Percentiles rank a stretch among this genome's conserved stretches.
phyloP scores from a whole-genome alignment of 352 stramenopile species.

The Phytophthora ramorum region DNA sequence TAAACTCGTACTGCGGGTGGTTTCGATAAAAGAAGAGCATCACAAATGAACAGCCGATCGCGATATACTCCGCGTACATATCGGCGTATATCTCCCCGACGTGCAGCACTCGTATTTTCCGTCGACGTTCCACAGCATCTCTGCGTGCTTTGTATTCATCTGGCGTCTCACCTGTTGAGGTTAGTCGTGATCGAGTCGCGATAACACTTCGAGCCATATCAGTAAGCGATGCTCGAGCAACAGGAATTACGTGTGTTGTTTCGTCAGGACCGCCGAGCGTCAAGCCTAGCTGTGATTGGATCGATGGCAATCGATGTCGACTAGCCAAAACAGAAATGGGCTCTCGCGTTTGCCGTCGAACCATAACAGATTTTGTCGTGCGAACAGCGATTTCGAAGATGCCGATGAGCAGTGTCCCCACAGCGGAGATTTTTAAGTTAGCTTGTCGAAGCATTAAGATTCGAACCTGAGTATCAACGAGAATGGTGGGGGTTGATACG shows the following conservation, averaged over 20 bases:
- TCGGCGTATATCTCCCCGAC: slow-evolving; percentile 39
- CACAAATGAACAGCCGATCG: slow-evolving; percentile 46
- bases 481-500: slow-evolving; percentile 40
- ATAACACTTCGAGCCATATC: slow-evolving; percentile 10
- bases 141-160: slow-evolving; percentile 8
- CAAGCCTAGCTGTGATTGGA: not conserved
- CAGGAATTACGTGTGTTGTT: slow-evolving; percentile 3
- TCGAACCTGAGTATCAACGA: slow-evolving; percentile 49
- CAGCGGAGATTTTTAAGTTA: slow-evolving; percentile 28
- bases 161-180: slow-evolving; percentile 5
- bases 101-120: slow-evolving; percentile 25
- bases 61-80: slow-evolving; percentile 60
- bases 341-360: slow-evolving; percentile 9
- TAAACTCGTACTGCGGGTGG: slow-evolving; percentile 38
- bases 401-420: slow-evolving; percentile 24
- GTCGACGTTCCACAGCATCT: slow-evolving; percentile 8
- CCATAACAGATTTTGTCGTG: slow-evolving; percentile 24
- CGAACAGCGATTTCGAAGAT: slow-evolving; percentile 38
- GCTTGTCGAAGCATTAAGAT: slow-evolving; percentile 38
- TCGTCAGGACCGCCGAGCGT: not conserved
- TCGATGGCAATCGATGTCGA: not conserved
- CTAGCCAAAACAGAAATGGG: not conserved
- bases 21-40: slow-evolving; percentile 42
- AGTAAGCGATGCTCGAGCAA: not conserved
- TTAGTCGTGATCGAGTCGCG: slow-evolving; percentile 1